These are phyloP conservation scores for Petrea volubilis DNA, from an alignment of 257 asterid genomes.

Conservation along the genomic window DNA sequence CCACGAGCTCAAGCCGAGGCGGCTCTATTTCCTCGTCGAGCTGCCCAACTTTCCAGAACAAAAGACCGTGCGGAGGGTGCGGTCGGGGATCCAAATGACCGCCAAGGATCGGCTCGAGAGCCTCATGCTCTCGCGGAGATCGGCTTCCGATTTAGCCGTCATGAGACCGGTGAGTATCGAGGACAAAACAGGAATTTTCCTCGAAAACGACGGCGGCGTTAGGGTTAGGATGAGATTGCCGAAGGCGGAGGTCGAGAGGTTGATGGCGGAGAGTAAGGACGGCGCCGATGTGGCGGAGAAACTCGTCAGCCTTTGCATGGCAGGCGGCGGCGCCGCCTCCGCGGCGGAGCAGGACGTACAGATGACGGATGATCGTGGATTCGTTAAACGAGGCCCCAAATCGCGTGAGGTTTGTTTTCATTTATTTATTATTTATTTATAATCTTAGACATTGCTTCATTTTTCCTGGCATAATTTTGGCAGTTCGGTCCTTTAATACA, in stretches of 20 bases:
- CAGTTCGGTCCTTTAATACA: too few species aligned
- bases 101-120: conserved; percentile 92
- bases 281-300: conserved; percentile 65
- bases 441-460: conserved; percentile 13
- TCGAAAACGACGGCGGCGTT: conserved; percentile 31
- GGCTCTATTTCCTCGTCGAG: conserved; percentile 74
- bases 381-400: conserved; percentile 28
- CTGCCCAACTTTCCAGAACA: conserved; percentile 52
- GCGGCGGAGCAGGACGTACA: conserved; percentile 29
- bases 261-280: conserved; percentile 65
- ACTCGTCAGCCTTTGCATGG: conserved; percentile 50
- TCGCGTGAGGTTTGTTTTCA: conserved; percentile 31
- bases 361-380: conserved; percentile 18
- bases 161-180: conserved; percentile 45
- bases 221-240: conserved; percentile 68
- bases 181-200: background rate
- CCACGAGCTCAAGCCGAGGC: conserved; percentile 57
- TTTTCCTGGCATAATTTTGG: conserved; percentile 25
- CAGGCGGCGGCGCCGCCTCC: conserved; percentile 24
- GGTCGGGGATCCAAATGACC: conserved; percentile 83
- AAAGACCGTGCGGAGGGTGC: conserved; percentile 52
- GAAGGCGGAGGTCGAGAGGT: conserved; percentile 66
- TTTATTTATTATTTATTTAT: background rate
- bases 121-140: conserved; percentile 73
- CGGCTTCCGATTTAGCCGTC: conserved; percentile 66